A percentile compares a stretch with the other conserved stretches of the same genome.
phyloP scores from a whole-genome alignment of 768 basidiomycete species.

The Lactifluus volemus region DNA sequence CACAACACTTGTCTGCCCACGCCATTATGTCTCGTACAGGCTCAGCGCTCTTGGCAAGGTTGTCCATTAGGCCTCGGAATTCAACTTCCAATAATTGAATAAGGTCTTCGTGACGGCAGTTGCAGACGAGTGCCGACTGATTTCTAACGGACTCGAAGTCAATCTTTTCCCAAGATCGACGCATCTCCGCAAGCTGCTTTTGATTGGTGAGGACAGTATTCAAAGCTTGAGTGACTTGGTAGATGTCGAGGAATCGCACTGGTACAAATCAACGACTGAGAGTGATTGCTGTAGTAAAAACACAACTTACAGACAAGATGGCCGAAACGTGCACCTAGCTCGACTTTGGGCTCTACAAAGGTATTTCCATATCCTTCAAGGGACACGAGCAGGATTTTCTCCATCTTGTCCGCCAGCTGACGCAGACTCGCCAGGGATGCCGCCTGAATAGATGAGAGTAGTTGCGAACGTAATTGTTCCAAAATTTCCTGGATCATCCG shows the following conservation, averaged over 20 bases:
- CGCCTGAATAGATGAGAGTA: slow-evolving; percentile 68
- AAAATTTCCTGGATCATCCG: slow-evolving; percentile 62
- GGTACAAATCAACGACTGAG: slow-evolving; percentile 19
- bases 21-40: slow-evolving; percentile 83
- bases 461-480: slow-evolving; percentile 75
- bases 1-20: slow-evolving; percentile 89
- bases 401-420: slow-evolving; percentile 85
- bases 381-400: slow-evolving; percentile 75
- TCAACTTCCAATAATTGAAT: slow-evolving; percentile 80
- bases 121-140: slow-evolving; percentile 88
- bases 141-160: slow-evolving; percentile 89
- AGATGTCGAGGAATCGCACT: slow-evolving; percentile 90
- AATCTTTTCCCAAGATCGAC: slow-evolving; percentile 78
- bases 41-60: slow-evolving; percentile 59
- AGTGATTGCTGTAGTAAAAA: slow-evolving; percentile 22
- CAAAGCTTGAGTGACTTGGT: slow-evolving; percentile 84
- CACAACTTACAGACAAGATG: slow-evolving; percentile 76
- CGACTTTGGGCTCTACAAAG: slow-evolving; percentile 87
- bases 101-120: slow-evolving; percentile 85
- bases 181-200: slow-evolving; percentile 80
- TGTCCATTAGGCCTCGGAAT: slow-evolving; percentile 69
- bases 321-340: slow-evolving; percentile 83
- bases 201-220: slow-evolving; percentile 83
- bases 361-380: slow-evolving; percentile 79
- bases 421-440: slow-evolving; percentile 62